These are phyloP conservation scores for Ogataea salicorniae DNA, from an alignment of 805 yeast genomes.

Conservation along the genomic window DNA sequence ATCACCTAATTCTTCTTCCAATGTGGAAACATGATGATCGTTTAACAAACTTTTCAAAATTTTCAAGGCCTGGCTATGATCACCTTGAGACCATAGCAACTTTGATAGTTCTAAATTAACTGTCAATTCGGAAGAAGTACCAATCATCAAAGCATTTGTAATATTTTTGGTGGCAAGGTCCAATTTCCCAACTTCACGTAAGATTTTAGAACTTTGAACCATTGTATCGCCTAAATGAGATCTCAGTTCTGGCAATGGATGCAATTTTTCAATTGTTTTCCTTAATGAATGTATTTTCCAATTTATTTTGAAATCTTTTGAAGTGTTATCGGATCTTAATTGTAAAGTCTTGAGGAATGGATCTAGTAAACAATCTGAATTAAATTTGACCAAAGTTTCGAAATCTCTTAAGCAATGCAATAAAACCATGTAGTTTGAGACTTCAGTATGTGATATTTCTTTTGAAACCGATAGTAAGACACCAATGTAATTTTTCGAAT, in stretches of 20 bases:
- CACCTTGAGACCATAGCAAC: constrained; percentile 85
- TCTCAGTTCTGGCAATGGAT: constrained; percentile 19
- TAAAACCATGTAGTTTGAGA: constrained; percentile 42
- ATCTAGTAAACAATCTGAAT: constrained; percentile 10
- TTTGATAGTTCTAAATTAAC: constrained; percentile 76
- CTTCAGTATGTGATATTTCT: constrained; percentile 47
- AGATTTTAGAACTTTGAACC: constrained; percentile 54
- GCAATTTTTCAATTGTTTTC: constrained; percentile 30
- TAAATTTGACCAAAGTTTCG: constrained; percentile 32
- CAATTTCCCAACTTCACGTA: constrained; percentile 61
- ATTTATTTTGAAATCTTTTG: constrained; percentile 37
- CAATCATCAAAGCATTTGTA: constrained; percentile 50
- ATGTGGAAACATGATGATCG: constrained; percentile 7
- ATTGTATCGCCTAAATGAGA: constrained; percentile 45
- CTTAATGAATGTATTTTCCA: constrained; percentile 44
- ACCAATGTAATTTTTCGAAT: constrained; percentile 58
- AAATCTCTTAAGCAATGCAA: constrained; percentile 62
- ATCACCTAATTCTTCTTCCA: constrained; percentile 19
- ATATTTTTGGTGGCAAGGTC: constrained; percentile 70
- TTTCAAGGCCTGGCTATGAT: constrained; percentile 76
- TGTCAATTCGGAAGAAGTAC: constrained; percentile 28
- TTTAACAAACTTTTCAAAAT: constrained; percentile 41
- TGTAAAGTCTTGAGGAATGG: constrained; percentile 13
- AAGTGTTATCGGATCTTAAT: constrained; percentile 20
- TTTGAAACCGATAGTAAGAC: constrained; percentile 45